Evolutionary conservation across 2,329 filamentous ascomycete genomes (phyloP).

Genomic region (Tothia fuscella): DNA sequence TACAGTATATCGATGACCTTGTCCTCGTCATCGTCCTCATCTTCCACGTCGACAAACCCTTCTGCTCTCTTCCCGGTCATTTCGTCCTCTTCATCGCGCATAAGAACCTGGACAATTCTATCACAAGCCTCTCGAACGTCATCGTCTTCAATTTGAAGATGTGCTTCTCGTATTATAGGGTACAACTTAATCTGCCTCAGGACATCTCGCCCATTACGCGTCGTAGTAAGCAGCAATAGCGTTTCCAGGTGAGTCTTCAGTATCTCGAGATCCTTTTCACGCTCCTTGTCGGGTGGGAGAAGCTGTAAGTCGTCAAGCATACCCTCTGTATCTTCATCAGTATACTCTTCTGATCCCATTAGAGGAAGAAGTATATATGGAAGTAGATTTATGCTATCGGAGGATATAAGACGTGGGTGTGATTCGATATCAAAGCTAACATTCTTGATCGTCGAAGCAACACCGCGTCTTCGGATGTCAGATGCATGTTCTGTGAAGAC

Average conservation of each 20-base stretch:
- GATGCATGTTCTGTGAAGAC: constrained; percentile 91
- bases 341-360: constrained; percentile 77
- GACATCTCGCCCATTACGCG: constrained; percentile 58
- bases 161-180: constrained; percentile 76
- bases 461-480: constrained; percentile 74
- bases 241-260: constrained; percentile 85
- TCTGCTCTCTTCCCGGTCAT: constrained; percentile 33
- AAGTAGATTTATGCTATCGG: constrained; percentile 65
- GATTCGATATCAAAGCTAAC: constrained; percentile 68
- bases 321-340: constrained; percentile 69
- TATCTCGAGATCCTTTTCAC: constrained; percentile 65
- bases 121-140: constrained; percentile 76
- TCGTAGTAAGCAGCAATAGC: constrained; percentile 69
- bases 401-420: constrained; percentile 57
- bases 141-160: constrained; percentile 65
- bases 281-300: constrained; percentile 75
- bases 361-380: constrained; percentile 84
- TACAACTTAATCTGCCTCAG: constrained; percentile 75
- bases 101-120: constrained; percentile 76
- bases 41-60: constrained; percentile 12
- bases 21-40: constrained; percentile 18
- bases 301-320: constrained; percentile 90
- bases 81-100: constrained; percentile 61
- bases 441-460: constrained; percentile 94
- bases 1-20: constrained; percentile 28